A percentile compares a stretch with the other conserved stretches of the same genome.
Conservation (phyloP, 768 basidiomycete genomes). For the Cyclocybe aegerita region DNA sequence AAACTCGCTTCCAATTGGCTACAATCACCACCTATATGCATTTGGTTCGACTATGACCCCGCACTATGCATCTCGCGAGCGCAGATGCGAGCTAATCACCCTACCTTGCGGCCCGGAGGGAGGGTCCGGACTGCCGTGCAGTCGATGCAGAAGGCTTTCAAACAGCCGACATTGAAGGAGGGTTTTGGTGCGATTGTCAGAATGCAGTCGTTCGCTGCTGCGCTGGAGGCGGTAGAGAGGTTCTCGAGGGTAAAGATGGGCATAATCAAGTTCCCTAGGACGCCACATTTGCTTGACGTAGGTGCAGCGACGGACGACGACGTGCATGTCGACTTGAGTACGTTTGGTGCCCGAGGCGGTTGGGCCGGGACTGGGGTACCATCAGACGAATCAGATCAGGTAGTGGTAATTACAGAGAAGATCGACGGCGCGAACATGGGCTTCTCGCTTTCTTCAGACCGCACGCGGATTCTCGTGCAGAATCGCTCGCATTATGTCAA, state of each 20-base stretch:
- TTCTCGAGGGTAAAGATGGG: conserved; percentile 38
- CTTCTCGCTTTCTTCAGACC: conserved; percentile 51
- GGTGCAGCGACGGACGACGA: conserved; percentile 59
- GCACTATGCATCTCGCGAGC: conserved; percentile 53
- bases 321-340: conserved; percentile 30
- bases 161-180: conserved; percentile 44
- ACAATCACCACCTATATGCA: conserved; percentile 38
- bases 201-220: conserved; percentile 51
- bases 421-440: conserved; percentile 71
- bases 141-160: conserved; percentile 50
- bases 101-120: conserved; percentile 54
- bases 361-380: too few relatives aligned
- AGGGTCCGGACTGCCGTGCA: conserved; percentile 55
- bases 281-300: conserved; percentile 56
- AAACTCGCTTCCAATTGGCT: conserved; percentile 47
- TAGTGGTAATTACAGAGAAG: conserved; percentile 58
- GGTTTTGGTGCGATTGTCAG: conserved; percentile 52
- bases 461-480: conserved; percentile 49
- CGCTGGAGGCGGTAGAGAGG: conserved; percentile 41
- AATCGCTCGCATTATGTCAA: conserved; percentile 64
- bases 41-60: conserved; percentile 55
- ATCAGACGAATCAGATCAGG: too few relatives aligned
- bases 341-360: conserved; percentile 19
- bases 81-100: conserved; percentile 56
- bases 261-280: conserved; percentile 61